Percentiles rank a stretch among this genome's conserved stretches.
These are phyloP conservation scores for Aphanomyces stellatus DNA, from an alignment of 352 stramenopile species.

Conservation along the genomic window DNA sequence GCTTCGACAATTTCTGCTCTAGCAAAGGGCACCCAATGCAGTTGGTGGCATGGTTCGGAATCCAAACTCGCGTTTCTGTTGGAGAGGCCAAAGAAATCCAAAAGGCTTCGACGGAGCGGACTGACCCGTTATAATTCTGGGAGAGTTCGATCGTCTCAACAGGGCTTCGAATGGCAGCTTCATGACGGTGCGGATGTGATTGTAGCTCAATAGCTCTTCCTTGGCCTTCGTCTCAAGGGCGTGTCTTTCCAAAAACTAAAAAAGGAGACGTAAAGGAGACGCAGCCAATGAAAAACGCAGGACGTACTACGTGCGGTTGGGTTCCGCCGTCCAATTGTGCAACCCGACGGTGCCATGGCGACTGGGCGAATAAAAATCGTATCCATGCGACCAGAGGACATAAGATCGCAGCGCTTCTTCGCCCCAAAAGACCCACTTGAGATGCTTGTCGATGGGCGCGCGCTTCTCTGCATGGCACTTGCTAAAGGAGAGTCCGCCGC, in stretches of 20 bases:
- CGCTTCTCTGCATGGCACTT: conserved; percentile 81
- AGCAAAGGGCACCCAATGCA: conserved; percentile 64
- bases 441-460: conserved; percentile 74
- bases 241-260: not conserved
- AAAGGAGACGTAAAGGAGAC: not conserved
- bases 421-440: conserved; percentile 72
- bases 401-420: conserved; percentile 65
- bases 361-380: conserved; percentile 82
- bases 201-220: conserved; percentile 44
- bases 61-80: not conserved
- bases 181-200: conserved; percentile 46
- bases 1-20: conserved; percentile 40
- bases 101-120: conserved; percentile 2
- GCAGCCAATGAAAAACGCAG: too few relatives aligned
- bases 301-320: not conserved
- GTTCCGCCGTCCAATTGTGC: conserved; percentile 66
- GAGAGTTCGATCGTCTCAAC: conserved; percentile 56
- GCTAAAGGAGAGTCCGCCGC: conserved; percentile 43
- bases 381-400: conserved; percentile 74
- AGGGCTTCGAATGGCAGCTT: conserved; percentile 43
- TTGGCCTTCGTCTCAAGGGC: conserved; percentile 20
- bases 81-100: conserved; percentile 15
- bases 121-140: conserved; percentile 38
- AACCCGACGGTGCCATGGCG: conserved; percentile 59
- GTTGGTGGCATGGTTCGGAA: conserved; percentile 47